Conservation (phyloP, 441 rosid species). For the Pelargonium australe region DNA sequence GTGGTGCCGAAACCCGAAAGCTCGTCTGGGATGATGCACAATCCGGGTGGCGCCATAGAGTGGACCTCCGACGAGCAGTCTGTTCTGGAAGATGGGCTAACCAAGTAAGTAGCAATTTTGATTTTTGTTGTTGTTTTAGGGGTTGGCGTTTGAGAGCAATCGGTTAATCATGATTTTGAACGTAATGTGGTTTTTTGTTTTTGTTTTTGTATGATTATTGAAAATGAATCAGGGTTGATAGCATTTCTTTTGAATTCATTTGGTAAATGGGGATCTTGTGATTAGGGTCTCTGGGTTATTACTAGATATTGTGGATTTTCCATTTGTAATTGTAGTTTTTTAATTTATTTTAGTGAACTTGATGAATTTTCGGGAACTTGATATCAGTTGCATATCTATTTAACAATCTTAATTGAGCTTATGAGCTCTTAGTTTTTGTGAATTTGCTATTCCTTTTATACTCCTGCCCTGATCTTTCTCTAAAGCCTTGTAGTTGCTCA, state of each 20-base stretch:
- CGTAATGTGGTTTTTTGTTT: not conserved
- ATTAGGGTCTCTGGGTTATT: too few species aligned
- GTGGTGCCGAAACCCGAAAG: not conserved
- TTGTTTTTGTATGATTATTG: not conserved
- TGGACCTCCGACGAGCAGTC: not conserved
- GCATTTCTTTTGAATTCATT: not conserved
- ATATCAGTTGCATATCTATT: too few species aligned
- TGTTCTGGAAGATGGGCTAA: constrained; percentile 3
- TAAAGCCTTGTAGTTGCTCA: not conserved
- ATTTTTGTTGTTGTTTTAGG: not conserved
- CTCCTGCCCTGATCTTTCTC: not conserved
- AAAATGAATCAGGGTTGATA: not conserved
- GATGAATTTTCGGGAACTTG: not conserved
- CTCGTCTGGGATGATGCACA: not conserved
- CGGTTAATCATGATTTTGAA: not conserved
- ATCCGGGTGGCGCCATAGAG: not conserved
- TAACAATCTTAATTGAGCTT: not conserved
- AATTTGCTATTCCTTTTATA: too few species aligned
- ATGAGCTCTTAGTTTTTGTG: too few species aligned
- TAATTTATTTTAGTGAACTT: too few species aligned
- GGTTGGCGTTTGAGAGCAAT: not conserved
- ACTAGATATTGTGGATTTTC: not conserved
- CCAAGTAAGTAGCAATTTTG: not conserved
- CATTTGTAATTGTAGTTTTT: too few species aligned
- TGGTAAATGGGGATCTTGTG: too few species aligned